A percentile compares a stretch with the other conserved stretches of the same genome.
Evolutionary conservation across 2,329 filamentous ascomycete genomes (phyloP).

Genomic region (Diaporthe destruens): DNA sequence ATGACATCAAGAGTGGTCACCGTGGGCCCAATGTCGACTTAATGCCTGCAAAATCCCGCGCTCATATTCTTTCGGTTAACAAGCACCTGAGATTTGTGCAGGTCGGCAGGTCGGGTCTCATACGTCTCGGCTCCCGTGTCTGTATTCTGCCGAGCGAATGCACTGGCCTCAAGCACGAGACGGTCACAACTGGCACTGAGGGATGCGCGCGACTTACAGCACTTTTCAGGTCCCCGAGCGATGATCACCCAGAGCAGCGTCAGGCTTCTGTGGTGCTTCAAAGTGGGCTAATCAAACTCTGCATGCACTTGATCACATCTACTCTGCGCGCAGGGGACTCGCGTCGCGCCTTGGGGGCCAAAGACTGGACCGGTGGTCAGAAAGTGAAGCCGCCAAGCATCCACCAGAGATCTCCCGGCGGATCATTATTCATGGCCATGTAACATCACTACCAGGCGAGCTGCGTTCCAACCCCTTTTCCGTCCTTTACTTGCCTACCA

Average conservation of each 20-base stretch:
- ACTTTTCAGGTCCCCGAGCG: neutral
- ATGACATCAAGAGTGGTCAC: constrained; percentile 37
- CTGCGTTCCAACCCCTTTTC: constrained; percentile 22
- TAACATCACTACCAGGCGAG: constrained; percentile 18
- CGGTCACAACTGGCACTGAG: neutral
- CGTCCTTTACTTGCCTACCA: neutral
- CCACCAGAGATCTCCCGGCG: constrained; percentile 37
- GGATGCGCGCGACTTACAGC: neutral
- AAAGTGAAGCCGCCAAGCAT: constrained; percentile 18
- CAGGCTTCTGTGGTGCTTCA: constrained; percentile 5
- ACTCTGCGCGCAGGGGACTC: constrained; percentile 5
- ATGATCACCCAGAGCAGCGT: neutral
- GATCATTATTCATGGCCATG: constrained; percentile 16
- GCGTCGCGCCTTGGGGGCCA: constrained; percentile 20
- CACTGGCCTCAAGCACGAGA: constrained; percentile 29
- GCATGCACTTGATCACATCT: constrained; percentile 35
- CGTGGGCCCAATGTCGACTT: neutral
- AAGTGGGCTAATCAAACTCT: constrained; percentile 9
- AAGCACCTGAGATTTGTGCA: constrained; percentile 13
- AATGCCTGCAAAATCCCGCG: constrained; percentile 31
- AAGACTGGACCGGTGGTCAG: constrained; percentile 28
- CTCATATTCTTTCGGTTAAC: constrained; percentile 2
- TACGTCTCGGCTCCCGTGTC: constrained; percentile 10
- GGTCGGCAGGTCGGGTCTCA: constrained; percentile 1
- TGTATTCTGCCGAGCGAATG: constrained; percentile 17